Evolutionary conservation across 768 basidiomycete species (phyloP), one percentile per base, ranked within the genome.

Genomic region (Xerocomellus chrysenteron): DNA sequence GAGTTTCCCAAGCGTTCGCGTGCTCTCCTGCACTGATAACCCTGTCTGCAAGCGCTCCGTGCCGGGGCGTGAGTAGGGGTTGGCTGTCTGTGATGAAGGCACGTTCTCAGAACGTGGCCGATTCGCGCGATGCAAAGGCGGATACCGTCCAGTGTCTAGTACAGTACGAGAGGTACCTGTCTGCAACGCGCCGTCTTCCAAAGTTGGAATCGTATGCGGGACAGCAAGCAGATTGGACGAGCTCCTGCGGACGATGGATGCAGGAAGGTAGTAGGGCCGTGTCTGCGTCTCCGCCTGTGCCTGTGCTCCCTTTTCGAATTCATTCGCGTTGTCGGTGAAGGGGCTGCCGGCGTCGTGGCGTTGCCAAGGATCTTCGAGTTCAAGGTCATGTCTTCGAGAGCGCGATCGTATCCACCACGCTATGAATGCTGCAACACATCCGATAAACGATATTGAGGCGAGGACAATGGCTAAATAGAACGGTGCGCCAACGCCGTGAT

Each of bases 381-480:
- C 69, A n/a, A 74, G 65, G 40, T 72, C 70, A 13, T 71, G 73
- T 50, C 68, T 71, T 47, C 73, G 73, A 47, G 70, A 54, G 50
- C 76, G 74, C 9, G 76, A 61, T 37, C 82, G 77, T 54, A 84
- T 65, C 57, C 72, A 74, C 77, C 78, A 82, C 1, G 80, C 78
- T 33, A 81, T 63, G n/a, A 83, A 59, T 39, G 80, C 76, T 16
- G 77, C 66, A 35, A 83, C 42, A 50, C 75, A 73, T 7, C 80
- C 78, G 47, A 82, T 58, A 35, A 76, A 72, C 17, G 75, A 73
- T 55, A 86, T 74, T 0, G 69, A 68, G 33, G 79, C 83, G 4
- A 84, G 69, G n/a, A 75, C 72, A 50, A 85, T 74, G 26, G 74
- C 80, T 5, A 82, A 62, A 59, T 84, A 84, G 62, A 82, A 76